phyloP scores from a whole-genome alignment of 23 red algal genomes.

The Porphyridium purpureum region DNA sequence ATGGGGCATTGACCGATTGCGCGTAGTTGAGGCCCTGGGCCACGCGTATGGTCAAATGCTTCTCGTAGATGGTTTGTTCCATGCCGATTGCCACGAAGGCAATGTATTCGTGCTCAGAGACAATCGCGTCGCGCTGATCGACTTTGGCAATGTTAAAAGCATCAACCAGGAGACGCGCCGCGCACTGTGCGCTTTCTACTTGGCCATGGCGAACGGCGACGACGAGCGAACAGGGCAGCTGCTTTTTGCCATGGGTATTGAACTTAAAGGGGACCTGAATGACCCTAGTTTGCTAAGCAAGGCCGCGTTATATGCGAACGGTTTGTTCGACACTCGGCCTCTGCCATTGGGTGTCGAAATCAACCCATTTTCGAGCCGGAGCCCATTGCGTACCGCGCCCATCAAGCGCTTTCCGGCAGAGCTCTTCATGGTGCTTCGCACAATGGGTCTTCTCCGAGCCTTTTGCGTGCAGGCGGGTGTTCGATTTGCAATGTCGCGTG shows the following conservation, averaged over 20 bases:
- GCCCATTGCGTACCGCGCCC: slow-evolving; percentile 31
- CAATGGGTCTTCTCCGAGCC: slow-evolving; percentile 55
- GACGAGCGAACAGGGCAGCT: slow-evolving; percentile 21
- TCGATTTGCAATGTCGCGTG: slow-evolving; percentile 17
- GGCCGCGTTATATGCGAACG: slow-evolving; percentile 59
- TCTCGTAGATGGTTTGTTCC: slow-evolving; percentile 63
- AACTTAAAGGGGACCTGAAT: slow-evolving; percentile 34
- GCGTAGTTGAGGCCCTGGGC: slow-evolving; percentile 45
- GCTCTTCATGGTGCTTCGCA: slow-evolving; percentile 70
- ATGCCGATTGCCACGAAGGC: slow-evolving; percentile 61
- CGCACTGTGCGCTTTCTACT: slow-evolving; percentile 78
- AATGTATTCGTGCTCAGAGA: slow-evolving; percentile 61
- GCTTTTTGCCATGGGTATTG: slow-evolving; percentile 56
- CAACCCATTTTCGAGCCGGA: slow-evolving; percentile 29
- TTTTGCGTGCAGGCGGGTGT: slow-evolving; percentile 28
- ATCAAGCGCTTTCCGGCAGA: slow-evolving; percentile 54
- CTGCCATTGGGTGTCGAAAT: slow-evolving; percentile 55
- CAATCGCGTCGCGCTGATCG: slow-evolving; percentile 60
- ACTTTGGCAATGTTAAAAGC: slow-evolving; percentile 92
- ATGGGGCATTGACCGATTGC: slow-evolving; percentile 31
- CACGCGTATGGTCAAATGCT: slow-evolving; percentile 82
- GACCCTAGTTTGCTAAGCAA: slow-evolving; percentile 24
- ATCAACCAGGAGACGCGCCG: slow-evolving; percentile 32
- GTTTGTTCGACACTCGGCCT: slow-evolving; percentile 71
- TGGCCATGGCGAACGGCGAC: slow-evolving; percentile 37